Base-by-base conservation (phyloP, 1,284 basidiomycete species). In the Marasmius tenuissimus region DNA sequence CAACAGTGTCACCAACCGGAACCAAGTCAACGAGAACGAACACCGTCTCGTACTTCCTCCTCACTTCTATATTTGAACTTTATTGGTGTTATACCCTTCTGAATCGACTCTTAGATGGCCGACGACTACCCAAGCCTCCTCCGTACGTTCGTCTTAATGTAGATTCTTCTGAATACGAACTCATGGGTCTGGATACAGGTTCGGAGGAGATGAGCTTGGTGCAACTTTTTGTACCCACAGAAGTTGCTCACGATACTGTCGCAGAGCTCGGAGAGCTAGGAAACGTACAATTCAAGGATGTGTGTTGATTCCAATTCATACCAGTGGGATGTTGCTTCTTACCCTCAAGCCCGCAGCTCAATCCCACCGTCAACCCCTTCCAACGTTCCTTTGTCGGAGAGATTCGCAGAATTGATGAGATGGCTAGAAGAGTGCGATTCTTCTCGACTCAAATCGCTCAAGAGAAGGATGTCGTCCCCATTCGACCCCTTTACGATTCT, bases 361-460 rank as follows among this genome's bases (percentile, higher is more conserved):
- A 99, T 76, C 94, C 96, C 16, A 87, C 88, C 63, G 88, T 98
- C 67, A 98, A 97, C 73, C 92, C 97, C 22, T 99, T 99, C 81
- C 97, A 99, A 84, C 94, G 97, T 66, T 96, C 97, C 6, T 99
- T 97, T 74, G 95, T 98, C 63, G 92, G 92, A 51, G 96, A 98
- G 74, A 96, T 99, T 67, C 89, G 97, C 49, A 88, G 94, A 63
- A 86, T 97, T 61, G 96, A 97, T 73, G 96, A 99, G 73, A 97
- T 97, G 91, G 90, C 93, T 33, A 92, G 97, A 65, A 91, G 96
- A 38, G 87, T 97, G 54, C 90, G 95, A 55, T 97, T 98, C 76
- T 96, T 99, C 71, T 78, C 85, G 12, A 81, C 85, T 40, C 94
- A 98, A 72, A 96, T 98, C 69, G 86, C 91, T 65, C 90, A 91